Evolutionary conservation across 1,139 yeast species (phyloP).

Genomic region (Kazachstania sp.): DNA sequence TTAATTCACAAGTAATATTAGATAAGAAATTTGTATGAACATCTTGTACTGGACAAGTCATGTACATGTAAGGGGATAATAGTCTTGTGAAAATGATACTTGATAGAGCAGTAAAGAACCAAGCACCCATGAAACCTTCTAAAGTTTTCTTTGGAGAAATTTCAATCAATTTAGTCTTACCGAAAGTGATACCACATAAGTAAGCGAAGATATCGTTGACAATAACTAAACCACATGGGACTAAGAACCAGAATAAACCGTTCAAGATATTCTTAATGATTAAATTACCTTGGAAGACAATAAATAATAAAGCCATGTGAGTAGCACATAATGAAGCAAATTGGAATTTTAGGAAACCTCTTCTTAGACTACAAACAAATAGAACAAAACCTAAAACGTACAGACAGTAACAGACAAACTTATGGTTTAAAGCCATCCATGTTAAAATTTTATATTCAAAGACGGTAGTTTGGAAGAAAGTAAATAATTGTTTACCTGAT

Average conservation of each 20-base stretch:
- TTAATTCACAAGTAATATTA: constrained; percentile 66
- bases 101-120: constrained; percentile 82
- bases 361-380: constrained; percentile 82
- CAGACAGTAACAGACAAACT: constrained; percentile 72
- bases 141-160: constrained; percentile 96
- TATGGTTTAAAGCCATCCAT: constrained; percentile 57
- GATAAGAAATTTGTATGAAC: constrained; percentile 51
- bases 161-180: constrained; percentile 83
- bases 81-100: constrained; percentile 59
- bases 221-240: constrained; percentile 86
- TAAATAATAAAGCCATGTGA: constrained; percentile 85
- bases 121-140: constrained; percentile 96
- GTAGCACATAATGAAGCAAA: constrained; percentile 90
- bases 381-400: constrained; percentile 84
- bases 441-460: constrained; percentile 40
- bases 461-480: constrained; percentile 35
- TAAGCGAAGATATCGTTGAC: constrained; percentile 95
- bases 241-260: constrained; percentile 89
- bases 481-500: constrained; percentile 77
- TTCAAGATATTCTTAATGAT: constrained; percentile 81
- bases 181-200: constrained; percentile 94
- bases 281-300: constrained; percentile 90
- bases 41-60: constrained; percentile 81
- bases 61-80: constrained; percentile 57
- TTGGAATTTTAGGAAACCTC: constrained; percentile 84